Percentiles rank a stretch among this genome's conserved stretches.
phyloP scores from a whole-genome alignment of 78 protist species.

The Dictyostelium firmibasis region DNA sequence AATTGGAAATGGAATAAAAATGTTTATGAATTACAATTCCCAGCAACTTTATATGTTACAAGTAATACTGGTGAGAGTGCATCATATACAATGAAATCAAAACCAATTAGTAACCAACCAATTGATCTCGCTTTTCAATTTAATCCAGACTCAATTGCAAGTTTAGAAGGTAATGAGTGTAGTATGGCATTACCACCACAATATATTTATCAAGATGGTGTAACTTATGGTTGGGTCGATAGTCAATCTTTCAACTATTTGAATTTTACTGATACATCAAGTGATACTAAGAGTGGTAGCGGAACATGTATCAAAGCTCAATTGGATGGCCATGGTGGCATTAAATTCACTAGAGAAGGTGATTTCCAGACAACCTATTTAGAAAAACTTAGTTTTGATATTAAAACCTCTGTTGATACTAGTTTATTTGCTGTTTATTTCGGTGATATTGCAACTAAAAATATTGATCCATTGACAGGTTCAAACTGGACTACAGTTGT shows the following conservation, averaged over 20 bases:
- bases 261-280: background rate
- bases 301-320: background rate
- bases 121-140: slow-evolving; percentile 24
- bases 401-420: no score
- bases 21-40: slow-evolving; percentile 3
- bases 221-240: slow-evolving; percentile 23
- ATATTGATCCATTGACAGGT: background rate
- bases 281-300: background rate
- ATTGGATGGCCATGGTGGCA: background rate
- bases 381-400: background rate
- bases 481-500: background rate
- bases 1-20: slow-evolving; percentile 14
- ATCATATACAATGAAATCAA: background rate
- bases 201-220: slow-evolving; percentile 26
- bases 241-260: background rate
- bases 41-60: slow-evolving; percentile 13
- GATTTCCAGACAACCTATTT: slow-evolving; percentile 22
- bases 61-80: background rate
- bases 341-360: slow-evolving; percentile 25
- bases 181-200: slow-evolving; percentile 11
- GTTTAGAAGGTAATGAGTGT: background rate
- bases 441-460: background rate
- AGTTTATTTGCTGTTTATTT: background rate
- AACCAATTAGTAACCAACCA: background rate
- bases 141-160: background rate